Base-by-base conservation (phyloP, 2,329 filamentous ascomycete species). In the Zarea fungicola region DNA sequence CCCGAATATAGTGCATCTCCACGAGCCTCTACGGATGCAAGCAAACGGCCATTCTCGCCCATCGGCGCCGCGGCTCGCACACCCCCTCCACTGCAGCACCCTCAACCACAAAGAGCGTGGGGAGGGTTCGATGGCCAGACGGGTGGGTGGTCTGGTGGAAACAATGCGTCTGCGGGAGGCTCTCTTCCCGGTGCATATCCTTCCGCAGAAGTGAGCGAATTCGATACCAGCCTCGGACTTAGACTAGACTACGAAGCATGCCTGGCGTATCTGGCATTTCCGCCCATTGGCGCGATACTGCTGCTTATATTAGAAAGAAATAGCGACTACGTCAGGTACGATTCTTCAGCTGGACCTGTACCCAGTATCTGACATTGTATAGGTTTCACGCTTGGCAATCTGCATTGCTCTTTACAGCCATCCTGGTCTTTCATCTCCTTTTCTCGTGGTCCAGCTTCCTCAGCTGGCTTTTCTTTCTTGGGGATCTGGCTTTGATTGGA, bases 361-460 rank as follows among this genome's bases (percentile, higher is more conserved):
- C n/a, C 5, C 11, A 19, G 5, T 6, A 23, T 16, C 10, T 5
- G 29, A 23, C 11, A 8, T 42, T 46, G 3, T 48, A 13, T 45
- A 35, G 88, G 55, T 97, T 97, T 59, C 93, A 99, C 67, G 93
- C 93, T 7, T 99, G 93, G 92, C 93, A 99, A 69, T 88, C 87
- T 6, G 84, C 85, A 55, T 74, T 96, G 60, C 68, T 95, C 3
- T 96, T 96, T 65, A 85, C 87, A 1, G 79, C 79, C 42, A 62
- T 82, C 50, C 80, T 91, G 67, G 68, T 95, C 44, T 57, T 96
- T 21, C 92, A 97, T 63, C 76, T 97, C 31, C 71, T 97, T 35
- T 85, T 97, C 66, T 85, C 84, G 11, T 96, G 89, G 87, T 92
- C 88, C 21, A 77, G 74, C 2, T 83, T 95, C 48, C 72, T 97